These are phyloP conservation scores for Globisporangium abappressorium DNA, from an alignment of 352 stramenopile species.

Conservation along the genomic window DNA sequence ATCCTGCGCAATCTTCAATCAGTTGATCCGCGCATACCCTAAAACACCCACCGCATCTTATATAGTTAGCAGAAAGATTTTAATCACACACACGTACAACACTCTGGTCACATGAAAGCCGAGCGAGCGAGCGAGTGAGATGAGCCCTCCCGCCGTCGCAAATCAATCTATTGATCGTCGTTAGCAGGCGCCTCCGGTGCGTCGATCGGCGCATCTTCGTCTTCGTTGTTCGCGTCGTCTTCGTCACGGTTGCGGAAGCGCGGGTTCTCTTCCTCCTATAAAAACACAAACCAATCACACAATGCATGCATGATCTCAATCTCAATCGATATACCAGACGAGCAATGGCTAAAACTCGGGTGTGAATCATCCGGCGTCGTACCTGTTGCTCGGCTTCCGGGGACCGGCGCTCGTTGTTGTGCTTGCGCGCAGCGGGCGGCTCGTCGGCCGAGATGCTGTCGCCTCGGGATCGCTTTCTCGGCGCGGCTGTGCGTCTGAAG, in stretches of 20 bases:
- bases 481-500: slow-evolving; percentile 54
- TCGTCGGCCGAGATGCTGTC: slow-evolving; percentile 48
- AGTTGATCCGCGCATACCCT: background rate
- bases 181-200: slow-evolving; percentile 1
- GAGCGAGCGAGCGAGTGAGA: background rate
- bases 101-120: background rate
- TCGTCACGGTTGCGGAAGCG: slow-evolving; percentile 57
- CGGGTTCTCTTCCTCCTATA: slow-evolving; percentile 50
- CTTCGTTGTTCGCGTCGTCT: slow-evolving; percentile 25
- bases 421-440: slow-evolving; percentile 32
- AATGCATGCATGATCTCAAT: background rate
- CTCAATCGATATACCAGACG: no score
- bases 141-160: background rate
- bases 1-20: background rate
- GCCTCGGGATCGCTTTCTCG: slow-evolving; percentile 54
- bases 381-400: slow-evolving; percentile 18
- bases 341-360: no score
- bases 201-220: slow-evolving; percentile 13
- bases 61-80: background rate
- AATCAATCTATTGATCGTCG: slow-evolving; percentile 10
- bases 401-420: slow-evolving; percentile 24
- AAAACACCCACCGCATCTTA: background rate
- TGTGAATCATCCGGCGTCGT: no score
- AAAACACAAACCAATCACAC: background rate
- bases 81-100: background rate